Base-by-base conservation (phyloP, 208 protist genomes). In the Hexamita inflata region DNA sequence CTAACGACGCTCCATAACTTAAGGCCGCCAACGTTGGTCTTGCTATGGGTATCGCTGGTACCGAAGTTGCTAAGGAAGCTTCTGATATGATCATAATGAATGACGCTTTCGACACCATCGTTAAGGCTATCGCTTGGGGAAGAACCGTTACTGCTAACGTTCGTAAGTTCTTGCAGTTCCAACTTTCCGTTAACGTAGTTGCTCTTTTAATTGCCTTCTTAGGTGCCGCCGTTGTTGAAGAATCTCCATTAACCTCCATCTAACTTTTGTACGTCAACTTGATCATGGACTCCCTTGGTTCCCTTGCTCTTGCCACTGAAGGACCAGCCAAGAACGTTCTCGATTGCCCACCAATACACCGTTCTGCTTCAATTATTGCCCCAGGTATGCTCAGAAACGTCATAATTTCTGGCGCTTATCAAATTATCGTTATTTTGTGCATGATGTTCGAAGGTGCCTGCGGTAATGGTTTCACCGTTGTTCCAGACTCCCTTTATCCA, bases 251-350 rank as follows among this genome's bases (percentile, higher is more conserved):
- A 2, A 80, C 59, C 24, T 61, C 82, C 32, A 30, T 85, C 45
- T 79, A 86, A 87, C 87, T 98, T 35, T 85, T 98, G 68, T 98
- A 94, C 94, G 90, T 97, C 59, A 98, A 98, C 78, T 81, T 98
- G 39, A 97, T 98, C 87, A 97, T 97, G 93, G 94, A 98, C 83
- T 94, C 93, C 26, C 80, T 98, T 29, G 94, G 92, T 38, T 91
- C 93, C 0, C 86, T 98, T 0, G 92, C 94, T 34, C 84, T 98
- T 1, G 93, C 89, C 32, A 97, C 94, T 29, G 92, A 97, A 86
- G 78, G 87, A 68, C 95, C 95, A 13, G 34, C 41, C 1, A 41
- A 75, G 0, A 58, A 53, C 0, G 40, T 81, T 1, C 61, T 81
- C 15, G 30, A 81, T 1, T 1, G 59, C 29, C 39, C 74, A 19